Evolutionary conservation across 2,329 filamentous ascomycete genomes (phyloP).

Genomic region (Metarhizium album): DNA sequence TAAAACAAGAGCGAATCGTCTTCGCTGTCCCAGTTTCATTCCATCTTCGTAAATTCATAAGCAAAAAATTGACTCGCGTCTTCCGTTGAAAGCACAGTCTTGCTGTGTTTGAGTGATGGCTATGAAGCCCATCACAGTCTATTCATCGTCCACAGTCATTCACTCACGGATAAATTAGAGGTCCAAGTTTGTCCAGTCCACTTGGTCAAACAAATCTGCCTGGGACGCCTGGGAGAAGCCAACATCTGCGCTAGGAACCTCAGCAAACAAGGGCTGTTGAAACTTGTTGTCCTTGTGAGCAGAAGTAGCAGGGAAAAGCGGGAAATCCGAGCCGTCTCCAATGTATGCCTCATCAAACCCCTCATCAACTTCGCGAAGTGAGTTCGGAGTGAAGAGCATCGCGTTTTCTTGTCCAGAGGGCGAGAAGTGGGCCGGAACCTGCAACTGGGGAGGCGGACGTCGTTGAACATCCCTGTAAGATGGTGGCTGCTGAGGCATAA

Average conservation of each 20-base stretch:
- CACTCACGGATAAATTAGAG: constrained; percentile 23
- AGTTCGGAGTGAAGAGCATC: constrained; percentile 58
- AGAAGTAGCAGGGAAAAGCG: constrained; percentile 40
- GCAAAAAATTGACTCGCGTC: not conserved
- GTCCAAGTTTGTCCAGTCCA: constrained; percentile 31
- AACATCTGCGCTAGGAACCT: constrained; percentile 38
- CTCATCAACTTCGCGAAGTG: constrained; percentile 52
- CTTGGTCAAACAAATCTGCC: constrained; percentile 36
- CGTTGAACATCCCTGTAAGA: constrained; percentile 20
- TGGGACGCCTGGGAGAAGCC: constrained; percentile 43
- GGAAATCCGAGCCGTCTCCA: constrained; percentile 49
- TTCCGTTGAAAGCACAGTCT: not conserved
- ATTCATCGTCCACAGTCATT: not conserved
- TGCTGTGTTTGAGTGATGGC: not conserved
- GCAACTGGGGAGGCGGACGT: constrained; percentile 11
- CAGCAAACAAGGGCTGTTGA: constrained; percentile 38
- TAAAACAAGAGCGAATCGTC: not conserved
- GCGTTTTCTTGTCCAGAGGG: constrained; percentile 56
- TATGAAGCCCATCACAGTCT: not conserved
- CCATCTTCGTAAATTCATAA: constrained; percentile 1
- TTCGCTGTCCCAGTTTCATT: not conserved
- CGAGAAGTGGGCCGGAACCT: constrained; percentile 46
- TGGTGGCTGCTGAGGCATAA: constrained; percentile 30
- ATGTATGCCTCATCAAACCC: constrained; percentile 46
- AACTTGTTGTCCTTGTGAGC: constrained; percentile 30